phyloP scores from a whole-genome alignment of 1,284 basidiomycete species.

The Cerrena zonata region DNA sequence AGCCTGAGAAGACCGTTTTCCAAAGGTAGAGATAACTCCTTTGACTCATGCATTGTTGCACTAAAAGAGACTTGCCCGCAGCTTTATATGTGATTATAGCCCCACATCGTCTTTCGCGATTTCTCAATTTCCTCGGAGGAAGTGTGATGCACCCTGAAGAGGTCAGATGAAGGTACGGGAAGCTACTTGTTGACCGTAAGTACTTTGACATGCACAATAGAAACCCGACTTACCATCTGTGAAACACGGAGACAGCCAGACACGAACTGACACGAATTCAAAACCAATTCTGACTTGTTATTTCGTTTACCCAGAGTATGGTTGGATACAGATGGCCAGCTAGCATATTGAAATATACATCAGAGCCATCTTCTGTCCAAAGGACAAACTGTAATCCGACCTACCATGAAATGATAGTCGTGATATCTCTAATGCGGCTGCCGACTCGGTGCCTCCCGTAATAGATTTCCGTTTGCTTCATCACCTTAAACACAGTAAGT shows the following conservation, averaged over 20 bases:
- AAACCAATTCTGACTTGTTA: background rate
- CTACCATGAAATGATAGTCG: conserved; percentile 10
- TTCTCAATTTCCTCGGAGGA: background rate
- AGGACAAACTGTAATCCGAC: conserved; percentile 5
- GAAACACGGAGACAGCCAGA: background rate
- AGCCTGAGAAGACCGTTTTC: background rate
- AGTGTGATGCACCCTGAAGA: background rate
- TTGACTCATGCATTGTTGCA: background rate
- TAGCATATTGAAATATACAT: conserved; percentile 6
- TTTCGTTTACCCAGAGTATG: conserved; percentile 7
- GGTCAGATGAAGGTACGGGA: background rate
- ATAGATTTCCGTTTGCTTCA: conserved; percentile 11
- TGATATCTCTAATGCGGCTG: conserved; percentile 12
- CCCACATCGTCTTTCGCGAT: background rate
- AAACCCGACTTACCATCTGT: no score
- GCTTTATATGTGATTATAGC: background rate
- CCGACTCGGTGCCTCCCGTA: conserved; percentile 10
- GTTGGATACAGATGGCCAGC: conserved; percentile 6
- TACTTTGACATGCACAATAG: no score
- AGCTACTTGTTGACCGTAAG: background rate
- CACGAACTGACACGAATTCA: background rate
- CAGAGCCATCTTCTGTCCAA: conserved; percentile 12
- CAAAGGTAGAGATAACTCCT: background rate
- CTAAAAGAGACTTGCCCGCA: background rate
- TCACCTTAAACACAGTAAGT: background rate